Conservation (phyloP, 1,284 basidiomycete species). For the Ganoderma leucocontextum region DNA sequence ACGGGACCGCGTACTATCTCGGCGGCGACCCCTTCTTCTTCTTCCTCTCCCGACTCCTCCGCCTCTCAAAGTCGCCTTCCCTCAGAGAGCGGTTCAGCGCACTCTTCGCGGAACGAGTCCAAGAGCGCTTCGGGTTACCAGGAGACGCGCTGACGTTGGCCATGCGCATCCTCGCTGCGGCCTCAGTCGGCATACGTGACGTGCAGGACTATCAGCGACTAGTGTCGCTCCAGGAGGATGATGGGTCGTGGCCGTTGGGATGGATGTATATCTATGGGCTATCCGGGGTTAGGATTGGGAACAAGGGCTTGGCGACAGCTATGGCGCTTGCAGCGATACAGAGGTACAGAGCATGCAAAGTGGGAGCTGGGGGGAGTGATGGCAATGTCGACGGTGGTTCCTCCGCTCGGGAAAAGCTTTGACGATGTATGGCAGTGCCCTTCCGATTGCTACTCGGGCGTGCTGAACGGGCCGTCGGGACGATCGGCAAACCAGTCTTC, state of each 20-base stretch:
- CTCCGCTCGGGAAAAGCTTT: neutral
- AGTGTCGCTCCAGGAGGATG: conserved; percentile 52
- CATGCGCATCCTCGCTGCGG: conserved; percentile 56
- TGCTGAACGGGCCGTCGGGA: no score
- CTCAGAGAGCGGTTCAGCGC: conserved; percentile 46
- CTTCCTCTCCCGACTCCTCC: conserved; percentile 59
- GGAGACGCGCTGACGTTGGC: conserved; percentile 54
- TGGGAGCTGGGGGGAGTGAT: neutral
- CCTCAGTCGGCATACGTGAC: conserved; percentile 49
- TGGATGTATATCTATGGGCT: conserved; percentile 59
- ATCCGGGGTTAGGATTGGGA: conserved; percentile 44
- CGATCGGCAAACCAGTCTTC: no score
- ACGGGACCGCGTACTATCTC: conserved; percentile 56
- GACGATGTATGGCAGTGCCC: neutral
- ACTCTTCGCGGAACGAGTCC: conserved; percentile 52
- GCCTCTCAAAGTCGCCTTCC: conserved; percentile 37
- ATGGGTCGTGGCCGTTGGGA: conserved; percentile 57
- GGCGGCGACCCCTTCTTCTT: conserved; percentile 61
- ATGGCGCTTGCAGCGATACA: neutral
- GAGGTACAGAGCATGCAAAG: neutral
- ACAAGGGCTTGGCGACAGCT: conserved; percentile 13
- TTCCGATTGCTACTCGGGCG: neutral
- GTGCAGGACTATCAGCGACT: conserved; percentile 52
- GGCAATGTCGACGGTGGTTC: neutral
- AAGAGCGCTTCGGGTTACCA: conserved; percentile 55